Base-by-base conservation (phyloP, 169 alveolate genomes). In the Eimeria acervulina region DNA sequence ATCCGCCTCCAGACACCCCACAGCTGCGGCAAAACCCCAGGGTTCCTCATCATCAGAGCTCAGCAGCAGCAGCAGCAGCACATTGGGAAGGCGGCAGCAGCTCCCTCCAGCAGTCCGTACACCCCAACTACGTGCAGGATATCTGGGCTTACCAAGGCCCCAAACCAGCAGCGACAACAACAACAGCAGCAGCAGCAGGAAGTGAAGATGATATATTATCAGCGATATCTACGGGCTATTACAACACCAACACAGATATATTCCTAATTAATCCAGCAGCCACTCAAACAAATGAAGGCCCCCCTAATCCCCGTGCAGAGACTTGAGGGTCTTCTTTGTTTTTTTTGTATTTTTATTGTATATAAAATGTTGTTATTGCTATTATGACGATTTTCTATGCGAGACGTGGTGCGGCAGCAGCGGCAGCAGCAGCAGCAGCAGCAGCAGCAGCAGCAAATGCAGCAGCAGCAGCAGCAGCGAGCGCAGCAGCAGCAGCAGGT, bases 101-200 rank as follows among this genome's bases (percentile, higher is more conserved):
- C 85, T 12, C 85, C n/a, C 31, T 74, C 13, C 85, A 36, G 52
- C 55, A 31, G 55, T 7, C 33, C 52, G 21, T 23, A 31, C 52
- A 26, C 52, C 52, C 85, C 52, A 74, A n/a, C 42, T 74, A 8
- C 26, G 85, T 74, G 52, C 85, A 74, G 31, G 55, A 74, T 74
- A 13, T 74, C n/a, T 47, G 55, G 55, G 55, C 19, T 5, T 12
- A 47, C 12, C 55, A 47, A n/a, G 36, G 10, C 40, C 36, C 78
- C 28, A 28, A 7, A 66, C 36, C 36, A 66, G 40, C 78, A 66
- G 40, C 36, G 21, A 15, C 78, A 66, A 66, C 78, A 66, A 10
- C 28, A 66, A 10, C 78, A 66, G 78, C 78, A 66, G 12, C 55
- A 47, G 55, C 55, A 47, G 55, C 55, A 47, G 55, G 12, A 47